A percentile compares a stretch with the other conserved stretches of the same genome.
Evolutionary conservation across 805 yeast genomes (phyloP).

Genomic region (Metschnikowia lachancei): DNA sequence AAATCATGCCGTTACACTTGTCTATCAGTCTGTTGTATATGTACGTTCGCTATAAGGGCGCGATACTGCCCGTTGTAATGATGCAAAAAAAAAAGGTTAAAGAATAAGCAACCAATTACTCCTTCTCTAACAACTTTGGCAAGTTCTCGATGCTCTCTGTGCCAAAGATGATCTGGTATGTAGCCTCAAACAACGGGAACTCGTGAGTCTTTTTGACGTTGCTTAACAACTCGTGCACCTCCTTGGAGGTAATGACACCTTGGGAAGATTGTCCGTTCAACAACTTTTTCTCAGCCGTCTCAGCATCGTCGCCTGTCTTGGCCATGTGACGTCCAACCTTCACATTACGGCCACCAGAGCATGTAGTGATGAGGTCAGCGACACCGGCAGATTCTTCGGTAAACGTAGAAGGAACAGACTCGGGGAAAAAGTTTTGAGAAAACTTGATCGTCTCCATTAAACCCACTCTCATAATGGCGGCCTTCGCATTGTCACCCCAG

Average conservation of each 20-base stretch:
- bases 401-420: slow-evolving; percentile 64
- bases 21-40: slow-evolving; percentile 2
- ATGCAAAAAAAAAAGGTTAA: background rate
- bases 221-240: slow-evolving; percentile 80
- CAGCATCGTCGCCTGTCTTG: slow-evolving; percentile 68
- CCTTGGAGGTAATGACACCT: slow-evolving; percentile 87
- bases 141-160: slow-evolving; percentile 69
- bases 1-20: too few species aligned
- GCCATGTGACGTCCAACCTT: slow-evolving; percentile 87
- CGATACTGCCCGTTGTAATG: background rate
- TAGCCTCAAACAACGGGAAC: slow-evolving; percentile 79
- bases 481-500: slow-evolving; percentile 99
- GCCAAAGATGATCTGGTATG: slow-evolving; percentile 80
- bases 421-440: slow-evolving; percentile 61
- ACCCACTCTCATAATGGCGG: slow-evolving; percentile 97
- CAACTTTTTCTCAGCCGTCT: slow-evolving; percentile 78
- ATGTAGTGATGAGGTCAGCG: slow-evolving; percentile 95
- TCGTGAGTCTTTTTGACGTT: slow-evolving; percentile 54
- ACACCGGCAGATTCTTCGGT: slow-evolving; percentile 96
- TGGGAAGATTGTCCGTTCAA: slow-evolving; percentile 96
- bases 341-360: slow-evolving; percentile 97
- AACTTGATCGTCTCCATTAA: slow-evolving; percentile 85
- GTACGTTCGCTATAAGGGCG: slow-evolving; percentile 1
- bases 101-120: background rate
- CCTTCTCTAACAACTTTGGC: slow-evolving; percentile 60